Evolutionary conservation across 2,329 filamentous ascomycete species (phyloP).

Genomic region (Epichloe baconii): DNA sequence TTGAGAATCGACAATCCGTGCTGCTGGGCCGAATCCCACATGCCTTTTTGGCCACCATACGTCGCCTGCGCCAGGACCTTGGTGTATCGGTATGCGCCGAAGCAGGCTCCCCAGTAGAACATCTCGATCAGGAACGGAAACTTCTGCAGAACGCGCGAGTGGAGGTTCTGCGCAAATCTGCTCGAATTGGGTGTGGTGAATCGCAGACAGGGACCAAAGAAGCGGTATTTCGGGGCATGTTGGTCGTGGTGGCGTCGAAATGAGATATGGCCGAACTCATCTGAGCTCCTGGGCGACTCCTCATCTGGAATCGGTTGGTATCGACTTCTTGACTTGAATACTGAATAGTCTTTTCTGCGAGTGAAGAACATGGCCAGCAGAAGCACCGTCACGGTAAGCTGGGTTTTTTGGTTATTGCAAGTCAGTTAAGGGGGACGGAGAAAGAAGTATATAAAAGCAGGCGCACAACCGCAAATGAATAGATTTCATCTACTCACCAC

Average conservation of each 20-base stretch:
- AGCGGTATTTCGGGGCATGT: slow-evolving; percentile 9
- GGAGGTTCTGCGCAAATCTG: slow-evolving; percentile 43
- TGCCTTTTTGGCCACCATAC: slow-evolving; percentile 6
- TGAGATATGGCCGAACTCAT: slow-evolving; percentile 9
- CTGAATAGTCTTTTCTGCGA: slow-evolving; percentile 21
- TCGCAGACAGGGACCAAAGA: slow-evolving; percentile 7
- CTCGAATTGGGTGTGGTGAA: slow-evolving; percentile 49
- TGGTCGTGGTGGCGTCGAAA: slow-evolving; percentile 4
- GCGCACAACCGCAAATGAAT: background rate
- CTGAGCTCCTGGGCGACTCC: slow-evolving; percentile 13
- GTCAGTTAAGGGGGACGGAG: background rate
- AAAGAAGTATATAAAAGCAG: no score
- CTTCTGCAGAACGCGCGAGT: slow-evolving; percentile 51
- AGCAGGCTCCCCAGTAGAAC: slow-evolving; percentile 50
- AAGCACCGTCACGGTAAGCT: slow-evolving; percentile 26
- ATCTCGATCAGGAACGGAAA: slow-evolving; percentile 62
- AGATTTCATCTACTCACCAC: slow-evolving; percentile 13
- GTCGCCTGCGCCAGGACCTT: slow-evolving; percentile 7
- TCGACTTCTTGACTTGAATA: slow-evolving; percentile 12
- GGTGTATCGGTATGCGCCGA: slow-evolving; percentile 6
- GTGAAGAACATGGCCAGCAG: slow-evolving; percentile 25
- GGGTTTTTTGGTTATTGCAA: background rate
- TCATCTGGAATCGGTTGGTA: slow-evolving; percentile 14
- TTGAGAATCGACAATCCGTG: slow-evolving; percentile 5
- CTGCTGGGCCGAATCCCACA: slow-evolving; percentile 26